phyloP scores from a whole-genome alignment of 257 asterid species.

The Ligustrum vulgare region DNA sequence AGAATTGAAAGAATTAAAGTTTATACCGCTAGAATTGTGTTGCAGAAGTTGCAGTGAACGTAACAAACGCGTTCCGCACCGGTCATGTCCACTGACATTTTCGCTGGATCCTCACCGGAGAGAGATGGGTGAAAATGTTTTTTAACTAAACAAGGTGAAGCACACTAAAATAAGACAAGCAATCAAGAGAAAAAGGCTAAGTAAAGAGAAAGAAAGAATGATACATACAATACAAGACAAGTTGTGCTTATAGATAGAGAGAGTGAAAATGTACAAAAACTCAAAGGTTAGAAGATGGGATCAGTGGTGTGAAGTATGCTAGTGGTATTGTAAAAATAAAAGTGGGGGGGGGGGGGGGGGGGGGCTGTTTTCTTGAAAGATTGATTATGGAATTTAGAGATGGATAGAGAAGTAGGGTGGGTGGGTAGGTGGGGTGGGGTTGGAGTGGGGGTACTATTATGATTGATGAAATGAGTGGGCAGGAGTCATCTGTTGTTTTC shows the following conservation, averaged over 20 bases:
- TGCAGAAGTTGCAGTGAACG: conserved; percentile 92
- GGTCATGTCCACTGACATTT: conserved; percentile 65
- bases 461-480: conserved; percentile 60
- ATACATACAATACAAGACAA: conserved; percentile 8
- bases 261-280: conserved; percentile 34
- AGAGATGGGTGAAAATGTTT: no score
- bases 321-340: conserved; percentile 33
- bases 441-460: conserved; percentile 14
- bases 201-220: conserved; percentile 24
- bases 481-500: conserved; percentile 40
- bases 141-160: no score
- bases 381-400: conserved; percentile 6
- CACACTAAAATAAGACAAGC: neutral
- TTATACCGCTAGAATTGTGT: conserved; percentile 86
- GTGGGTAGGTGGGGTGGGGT: neutral
- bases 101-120: conserved; percentile 30
- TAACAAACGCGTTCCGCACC: conserved; percentile 77
- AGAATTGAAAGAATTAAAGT: neutral
- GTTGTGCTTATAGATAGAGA: neutral
- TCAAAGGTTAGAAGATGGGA: conserved; percentile 44
- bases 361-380: conserved; percentile 15
- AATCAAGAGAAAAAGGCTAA: conserved; percentile 15
- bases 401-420: neutral
- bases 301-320: conserved; percentile 38
- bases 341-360: no score